Evolutionary conservation across 192 early-diverging fungal species (phyloP).

Genomic region (Podila epigama): DNA sequence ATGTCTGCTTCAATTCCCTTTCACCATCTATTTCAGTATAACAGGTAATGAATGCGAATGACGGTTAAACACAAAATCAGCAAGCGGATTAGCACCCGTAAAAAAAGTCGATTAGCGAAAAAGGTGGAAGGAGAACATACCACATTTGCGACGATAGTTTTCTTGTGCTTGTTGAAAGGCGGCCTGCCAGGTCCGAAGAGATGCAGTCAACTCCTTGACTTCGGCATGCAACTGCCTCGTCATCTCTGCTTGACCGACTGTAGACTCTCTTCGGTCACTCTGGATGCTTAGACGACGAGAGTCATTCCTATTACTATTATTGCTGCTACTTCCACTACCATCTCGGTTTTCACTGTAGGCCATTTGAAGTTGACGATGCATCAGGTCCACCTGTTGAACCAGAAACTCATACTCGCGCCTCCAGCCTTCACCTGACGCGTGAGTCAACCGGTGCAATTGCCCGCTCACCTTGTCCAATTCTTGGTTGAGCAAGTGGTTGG

Average conservation of each 20-base stretch:
- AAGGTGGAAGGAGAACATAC: slow-evolving; percentile 4
- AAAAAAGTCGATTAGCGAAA: neutral
- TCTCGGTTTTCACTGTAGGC: slow-evolving; percentile 11
- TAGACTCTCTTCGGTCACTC: neutral
- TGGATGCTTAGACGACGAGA: too few species aligned
- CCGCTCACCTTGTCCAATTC: slow-evolving; percentile 27
- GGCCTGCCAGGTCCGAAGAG: slow-evolving; percentile 28
- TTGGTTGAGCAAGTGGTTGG: slow-evolving; percentile 33
- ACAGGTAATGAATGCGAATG: neutral
- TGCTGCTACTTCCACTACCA: neutral
- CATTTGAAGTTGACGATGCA: slow-evolving; percentile 36
- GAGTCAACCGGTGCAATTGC: slow-evolving; percentile 5
- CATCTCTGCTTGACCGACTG: slow-evolving; percentile 14
- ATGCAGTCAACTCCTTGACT: slow-evolving; percentile 26
- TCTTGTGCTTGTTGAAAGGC: slow-evolving; percentile 29
- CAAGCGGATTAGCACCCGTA: neutral
- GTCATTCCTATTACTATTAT: too few species aligned
- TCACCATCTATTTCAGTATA: slow-evolving; percentile 20
- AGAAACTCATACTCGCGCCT: slow-evolving; percentile 38
- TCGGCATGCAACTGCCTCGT: slow-evolving; percentile 23
- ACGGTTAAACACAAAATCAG: neutral
- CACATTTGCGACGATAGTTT: slow-evolving; percentile 41
- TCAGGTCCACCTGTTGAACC: slow-evolving; percentile 37
- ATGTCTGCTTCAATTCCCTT: slow-evolving; percentile 23
- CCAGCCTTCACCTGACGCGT: slow-evolving; percentile 11